Base-by-base conservation (phyloP, 169 alveolate species). In the Plasmodium vivax region DNA sequence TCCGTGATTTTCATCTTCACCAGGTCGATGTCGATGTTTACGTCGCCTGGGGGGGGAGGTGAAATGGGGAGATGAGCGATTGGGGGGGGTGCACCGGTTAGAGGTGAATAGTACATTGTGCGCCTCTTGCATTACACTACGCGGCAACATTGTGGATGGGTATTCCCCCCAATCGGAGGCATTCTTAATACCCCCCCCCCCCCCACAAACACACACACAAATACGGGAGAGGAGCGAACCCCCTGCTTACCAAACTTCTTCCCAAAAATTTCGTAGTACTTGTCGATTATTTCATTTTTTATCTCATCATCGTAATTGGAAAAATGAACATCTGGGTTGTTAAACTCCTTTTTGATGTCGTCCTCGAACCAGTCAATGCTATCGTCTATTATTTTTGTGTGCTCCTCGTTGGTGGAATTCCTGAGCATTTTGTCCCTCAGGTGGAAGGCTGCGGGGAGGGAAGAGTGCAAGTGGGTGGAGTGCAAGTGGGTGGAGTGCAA, bases 321-420 rank as follows among this genome's bases (percentile, higher is more conserved):
- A 19, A 79, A 88, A 38, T 88, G 82, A 4, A 88, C 73, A 23
- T 79, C 82, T 1, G 82, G 38, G 80, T 79, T 88, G 9, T 56
- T 43, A 34, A 88, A 80, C 34, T 51, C 82, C 34, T 45, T 56
- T 62, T 80, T 88, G 32, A 88, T 88, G 54, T 88, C 94, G 27
- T 88, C 90, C 45, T 88, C 94, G 62, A 88, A 88, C 94, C 94
- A 88, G 36, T 88, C 94, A 27, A 88, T 79, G 32, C 94, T 88
- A 12, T 88, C 94, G 51, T 88, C 94, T 41, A 88, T 80, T 56
- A 88, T 81, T 88, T 62, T 77, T 1, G 94, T 88, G 41, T 88
- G 80, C 27, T 88, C 94, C 71, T 77, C 87, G 68, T 88, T 80
- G 51, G 19, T 8, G 3, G 94, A 77, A 43, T 88, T 88, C 5